Evolutionary conservation across 352 stramenopile species (phyloP), one percentile per base, ranked within the genome.

Genomic region (Globisporangium polare): DNA sequence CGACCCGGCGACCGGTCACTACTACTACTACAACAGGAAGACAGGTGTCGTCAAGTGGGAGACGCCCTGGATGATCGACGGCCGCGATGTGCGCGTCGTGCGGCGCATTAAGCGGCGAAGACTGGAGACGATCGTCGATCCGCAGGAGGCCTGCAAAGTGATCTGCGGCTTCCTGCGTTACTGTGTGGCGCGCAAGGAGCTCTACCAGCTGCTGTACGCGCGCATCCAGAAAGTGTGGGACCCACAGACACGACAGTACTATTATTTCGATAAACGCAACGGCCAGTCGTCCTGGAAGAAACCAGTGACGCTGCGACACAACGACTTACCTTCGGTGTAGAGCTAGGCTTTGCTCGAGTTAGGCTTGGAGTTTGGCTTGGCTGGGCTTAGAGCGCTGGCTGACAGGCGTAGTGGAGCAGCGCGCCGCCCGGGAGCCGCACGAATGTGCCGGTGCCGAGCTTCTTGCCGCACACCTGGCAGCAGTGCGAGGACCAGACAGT

Each of bases 211-310:
- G 46, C 62, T 92, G 18, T 54, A 72, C 27, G 55, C 62, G 20
- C 83, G 81, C 29, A 81, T 94, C 22, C 71, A 91, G 27, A 89
- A 89, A 71, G 67, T 92, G 9, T 91, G 75, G 60, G 85, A 92
- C 54, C 67, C 75, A 4, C 69, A 88, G 26, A 80, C 68, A 52
- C 73, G 77, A 56, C 77, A 84, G 43, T 92, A 80, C 53, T 93
- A 91, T 71, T 93, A 93, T 73, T 94, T 89, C 67, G 83, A 94
- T 75, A 82, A 78, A 63, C 69, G 77, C 58, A 92, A 73, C 33
- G 75, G 75, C 17, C 74, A 87, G 69, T 94, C 82, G n/a, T 80
- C 75, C 29, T 94, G 80, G 82, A 88, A 78, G 51, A 91, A 88
- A 55, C 82, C 84, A 2, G 55, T 84, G 37, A 69, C 77, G 35